These are phyloP conservation scores for Colletotrichum echinochloae DNA, from an alignment of 2,329 filamentous ascomycete genomes.

Conservation along the genomic window DNA sequence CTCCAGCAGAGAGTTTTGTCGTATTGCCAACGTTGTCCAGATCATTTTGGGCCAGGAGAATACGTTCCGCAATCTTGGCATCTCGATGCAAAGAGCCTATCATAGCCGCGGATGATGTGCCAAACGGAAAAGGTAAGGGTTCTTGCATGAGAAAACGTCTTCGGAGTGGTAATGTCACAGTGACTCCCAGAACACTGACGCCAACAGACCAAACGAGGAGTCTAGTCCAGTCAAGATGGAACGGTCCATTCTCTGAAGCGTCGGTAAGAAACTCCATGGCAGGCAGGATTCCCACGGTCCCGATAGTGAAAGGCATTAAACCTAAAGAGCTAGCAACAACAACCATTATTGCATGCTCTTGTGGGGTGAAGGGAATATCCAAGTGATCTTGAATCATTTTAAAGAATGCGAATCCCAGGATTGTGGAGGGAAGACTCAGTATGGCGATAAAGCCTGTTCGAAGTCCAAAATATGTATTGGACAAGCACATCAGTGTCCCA, in stretches of 20 bases:
- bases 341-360: background rate
- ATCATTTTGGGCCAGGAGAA: conserved; percentile 8
- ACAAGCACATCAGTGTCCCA: background rate
- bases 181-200: conserved; percentile 10
- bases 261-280: conserved; percentile 11
- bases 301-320: conserved; percentile 14
- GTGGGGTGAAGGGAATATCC: background rate
- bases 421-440: conserved; percentile 5
- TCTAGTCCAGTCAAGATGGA: background rate
- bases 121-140: conserved; percentile 10
- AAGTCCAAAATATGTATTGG: conserved; percentile 13
- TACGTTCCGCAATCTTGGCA: background rate
- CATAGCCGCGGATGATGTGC: conserved; percentile 15
- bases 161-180: background rate
- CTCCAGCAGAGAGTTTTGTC: background rate
- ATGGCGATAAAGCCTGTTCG: conserved; percentile 12
- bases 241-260: conserved; percentile 1
- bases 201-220: conserved; percentile 12
- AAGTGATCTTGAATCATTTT: conserved; percentile 1
- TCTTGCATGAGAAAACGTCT: conserved; percentile 6
- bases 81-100: conserved; percentile 2
- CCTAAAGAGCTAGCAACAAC: conserved; percentile 11
- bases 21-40: background rate
- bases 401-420: conserved; percentile 3
- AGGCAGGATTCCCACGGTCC: conserved; percentile 3